Conservation (phyloP, 2,329 filamentous ascomycete genomes). For the Fusarium tjaetaba region DNA sequence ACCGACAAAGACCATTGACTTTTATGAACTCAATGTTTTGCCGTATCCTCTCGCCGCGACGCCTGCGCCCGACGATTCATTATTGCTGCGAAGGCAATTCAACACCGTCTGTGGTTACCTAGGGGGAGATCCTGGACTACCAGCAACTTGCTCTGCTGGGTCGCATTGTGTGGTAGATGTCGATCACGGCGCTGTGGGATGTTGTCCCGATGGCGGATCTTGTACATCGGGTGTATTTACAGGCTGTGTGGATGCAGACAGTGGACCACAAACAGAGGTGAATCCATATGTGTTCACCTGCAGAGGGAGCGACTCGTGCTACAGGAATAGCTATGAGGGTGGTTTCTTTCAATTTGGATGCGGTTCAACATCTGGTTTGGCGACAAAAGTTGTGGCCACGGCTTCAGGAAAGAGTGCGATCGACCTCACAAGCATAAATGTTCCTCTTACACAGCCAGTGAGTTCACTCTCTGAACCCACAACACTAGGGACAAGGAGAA, state of each 20-base stretch:
- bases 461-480: slow-evolving; percentile 54
- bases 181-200: slow-evolving; percentile 61
- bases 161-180: slow-evolving; percentile 67
- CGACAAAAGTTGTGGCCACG: slow-evolving; percentile 58
- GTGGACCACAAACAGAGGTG: slow-evolving; percentile 58
- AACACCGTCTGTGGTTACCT: slow-evolving; percentile 70
- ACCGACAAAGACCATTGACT: slow-evolving; percentile 52
- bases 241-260: slow-evolving; percentile 64
- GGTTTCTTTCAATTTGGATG: slow-evolving; percentile 68
- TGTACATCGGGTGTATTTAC: slow-evolving; percentile 68
- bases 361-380: slow-evolving; percentile 58
- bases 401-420: slow-evolving; percentile 53
- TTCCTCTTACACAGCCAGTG: slow-evolving; percentile 54
- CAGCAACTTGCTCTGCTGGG: slow-evolving; percentile 66
- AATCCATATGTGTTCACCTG: slow-evolving; percentile 69
- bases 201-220: slow-evolving; percentile 61
- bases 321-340: slow-evolving; percentile 64
- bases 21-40: slow-evolving; percentile 52
- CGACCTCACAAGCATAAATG: slow-evolving; percentile 51
- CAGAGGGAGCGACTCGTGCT: slow-evolving; percentile 61
- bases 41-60: slow-evolving; percentile 55
- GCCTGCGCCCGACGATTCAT: slow-evolving; percentile 47
- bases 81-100: slow-evolving; percentile 54
- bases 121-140: slow-evolving; percentile 60
- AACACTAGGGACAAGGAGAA: slow-evolving; percentile 48